Base-by-base conservation (phyloP, 176 grass and related monocot genomes). In the Cymbopogon citratus region DNA sequence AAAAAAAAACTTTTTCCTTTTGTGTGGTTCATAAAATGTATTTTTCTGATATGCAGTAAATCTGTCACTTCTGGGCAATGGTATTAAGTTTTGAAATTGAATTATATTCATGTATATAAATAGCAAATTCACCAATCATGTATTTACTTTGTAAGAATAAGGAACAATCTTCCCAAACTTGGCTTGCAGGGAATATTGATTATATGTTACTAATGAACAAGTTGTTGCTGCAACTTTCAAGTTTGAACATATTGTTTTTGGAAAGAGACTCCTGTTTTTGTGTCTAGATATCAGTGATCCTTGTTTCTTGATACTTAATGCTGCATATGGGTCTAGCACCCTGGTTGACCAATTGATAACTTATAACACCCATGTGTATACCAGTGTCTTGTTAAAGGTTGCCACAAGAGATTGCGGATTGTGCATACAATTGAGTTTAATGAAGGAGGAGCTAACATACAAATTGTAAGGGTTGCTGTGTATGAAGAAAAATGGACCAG, bases 301-400 rank as follows among this genome's bases (percentile, higher is more conserved):
- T 81, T 65, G 29, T 70, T 62, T 48, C 15, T 73, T 18, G 34
- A 65, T 62, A 40, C 41, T 81, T 33, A 34, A 23, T 85, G 63
- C 26, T 85, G 8, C 70, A 27, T 81, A 7, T 34, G 33, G 18
- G 33, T 75, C 63, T 76, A 9, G 25, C 27, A 48, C 69, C 12
- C 43, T 49, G 41, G 27, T 76, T 81, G 57, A 67, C 23, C n/a
- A 78, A 64, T 63, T 31, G 34, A 45, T 63, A 16, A 62, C 39
- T 80, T 75, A 65, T 91, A 33, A 6, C 11, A 74, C 64, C 11
- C 11, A 75, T 83, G 28, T 89, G 11, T 79, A 41, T 77, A 73
- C 87, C 77, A 99, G 93, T 93, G 87, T 89, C 80, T 99, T 71
- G 91, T 95, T 46, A 95, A 99, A 91, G 96, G 96, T 76, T 95